Conservation (phyloP, 768 basidiomycete genomes). For the Leccinum variicolor region DNA sequence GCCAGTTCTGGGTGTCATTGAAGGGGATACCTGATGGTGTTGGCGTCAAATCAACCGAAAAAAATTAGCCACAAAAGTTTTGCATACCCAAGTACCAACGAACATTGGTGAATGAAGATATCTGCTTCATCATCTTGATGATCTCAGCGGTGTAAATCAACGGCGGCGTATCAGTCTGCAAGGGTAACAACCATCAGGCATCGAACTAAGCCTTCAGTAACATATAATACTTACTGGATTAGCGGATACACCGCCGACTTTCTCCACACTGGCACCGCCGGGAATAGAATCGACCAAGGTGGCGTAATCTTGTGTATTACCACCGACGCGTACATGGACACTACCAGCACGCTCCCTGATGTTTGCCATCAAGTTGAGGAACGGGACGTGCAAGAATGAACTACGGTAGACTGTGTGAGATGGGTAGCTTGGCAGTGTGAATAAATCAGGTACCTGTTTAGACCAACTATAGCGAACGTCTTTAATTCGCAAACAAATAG, state of each 20-base stretch:
- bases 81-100: constrained; percentile 59
- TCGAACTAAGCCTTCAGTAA: neutral
- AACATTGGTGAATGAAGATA: constrained; percentile 56
- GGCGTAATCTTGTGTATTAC: constrained; percentile 75
- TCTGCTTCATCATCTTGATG: constrained; percentile 60
- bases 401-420: constrained; percentile 25
- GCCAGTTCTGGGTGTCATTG: constrained; percentile 55
- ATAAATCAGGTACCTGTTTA: constrained; percentile 12
- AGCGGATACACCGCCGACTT: constrained; percentile 33
- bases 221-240: constrained; percentile 36
- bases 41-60: constrained; percentile 10
- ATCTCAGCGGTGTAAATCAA: constrained; percentile 63
- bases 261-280: constrained; percentile 48
- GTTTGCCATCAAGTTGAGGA: constrained; percentile 78
- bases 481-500: neutral
- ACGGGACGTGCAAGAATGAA: constrained; percentile 52
- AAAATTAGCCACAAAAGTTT: neutral
- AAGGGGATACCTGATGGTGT: constrained; percentile 51
- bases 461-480: constrained; percentile 10
- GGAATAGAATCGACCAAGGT: constrained; percentile 47
- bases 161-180: constrained; percentile 25
- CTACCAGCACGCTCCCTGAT: constrained; percentile 60
- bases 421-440: too few relatives aligned
- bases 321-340: constrained; percentile 69
- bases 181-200: neutral